These are phyloP conservation scores for Cytidiella melzeri DNA, from an alignment of 768 basidiomycete species.

Conservation along the genomic window DNA sequence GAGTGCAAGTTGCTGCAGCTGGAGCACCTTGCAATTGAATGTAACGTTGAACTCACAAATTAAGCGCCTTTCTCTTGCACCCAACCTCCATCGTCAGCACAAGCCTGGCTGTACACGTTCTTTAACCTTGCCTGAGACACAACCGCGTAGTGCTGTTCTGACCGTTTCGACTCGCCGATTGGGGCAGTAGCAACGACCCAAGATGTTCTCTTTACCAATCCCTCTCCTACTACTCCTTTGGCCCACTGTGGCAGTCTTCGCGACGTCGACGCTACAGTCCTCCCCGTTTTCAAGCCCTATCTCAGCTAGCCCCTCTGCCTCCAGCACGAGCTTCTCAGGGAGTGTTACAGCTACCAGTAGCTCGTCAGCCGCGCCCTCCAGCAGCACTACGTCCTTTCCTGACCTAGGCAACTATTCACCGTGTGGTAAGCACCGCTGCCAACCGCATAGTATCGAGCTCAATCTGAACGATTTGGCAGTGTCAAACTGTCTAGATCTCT, in stretches of 20 bases:
- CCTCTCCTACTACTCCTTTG: constrained; percentile 6
- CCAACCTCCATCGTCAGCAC: too few species aligned
- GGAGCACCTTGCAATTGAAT: too few species aligned
- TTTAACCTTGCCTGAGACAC: too few species aligned
- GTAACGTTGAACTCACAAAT: too few species aligned
- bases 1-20: too few species aligned
- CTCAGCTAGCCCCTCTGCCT: not conserved
- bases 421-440: constrained; percentile 10
- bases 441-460: not conserved
- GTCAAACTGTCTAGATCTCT: constrained; percentile 7
- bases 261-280: not conserved
- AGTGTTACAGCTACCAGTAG: not conserved
- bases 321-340: not conserved
- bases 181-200: not conserved
- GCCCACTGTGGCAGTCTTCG: constrained; percentile 2
- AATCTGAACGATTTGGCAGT: constrained; percentile 2
- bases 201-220: constrained; percentile 4
- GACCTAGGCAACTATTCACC: constrained; percentile 7
- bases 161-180: not conserved
- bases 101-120: too few species aligned
- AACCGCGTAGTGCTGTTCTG: too few species aligned
- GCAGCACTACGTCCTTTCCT: not conserved
- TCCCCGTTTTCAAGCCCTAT: not conserved
- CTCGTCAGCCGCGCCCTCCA: not conserved
- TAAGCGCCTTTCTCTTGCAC: too few species aligned